phyloP scores from a whole-genome alignment of 805 yeast species.

The Candida michaelii region DNA sequence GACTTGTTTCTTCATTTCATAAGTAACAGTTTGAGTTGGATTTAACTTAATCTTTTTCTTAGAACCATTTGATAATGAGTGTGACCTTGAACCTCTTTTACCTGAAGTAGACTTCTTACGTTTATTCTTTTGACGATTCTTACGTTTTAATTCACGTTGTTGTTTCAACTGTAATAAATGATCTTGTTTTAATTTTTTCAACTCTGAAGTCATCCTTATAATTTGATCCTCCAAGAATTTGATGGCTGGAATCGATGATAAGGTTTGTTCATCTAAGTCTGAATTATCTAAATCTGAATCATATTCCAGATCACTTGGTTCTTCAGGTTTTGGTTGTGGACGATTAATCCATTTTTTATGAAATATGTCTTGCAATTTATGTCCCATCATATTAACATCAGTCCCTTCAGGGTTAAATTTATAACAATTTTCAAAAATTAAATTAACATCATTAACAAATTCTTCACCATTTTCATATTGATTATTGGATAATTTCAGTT shows the following conservation, averaged over 20 bases:
- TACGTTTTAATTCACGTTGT: constrained; percentile 55
- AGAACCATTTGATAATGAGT: constrained; percentile 19
- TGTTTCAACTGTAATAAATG: constrained; percentile 66
- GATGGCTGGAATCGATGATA: constrained; percentile 84
- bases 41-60: constrained; percentile 20
- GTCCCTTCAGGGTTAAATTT: constrained; percentile 95
- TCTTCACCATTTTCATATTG: constrained; percentile 87
- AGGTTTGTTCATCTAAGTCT: constrained; percentile 51
- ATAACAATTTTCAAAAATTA: constrained; percentile 87
- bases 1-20: constrained; percentile 94
- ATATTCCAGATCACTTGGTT: constrained; percentile 24
- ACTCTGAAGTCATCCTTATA: constrained; percentile 79
- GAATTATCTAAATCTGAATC: constrained; percentile 60
- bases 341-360: constrained; percentile 82
- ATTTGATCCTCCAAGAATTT: constrained; percentile 85
- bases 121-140: constrained; percentile 27
- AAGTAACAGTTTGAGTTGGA: constrained; percentile 57
- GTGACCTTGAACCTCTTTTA: constrained; percentile 7
- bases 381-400: constrained; percentile 95
- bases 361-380: constrained; percentile 80
- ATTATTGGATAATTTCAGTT: constrained; percentile 76
- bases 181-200: constrained; percentile 77
- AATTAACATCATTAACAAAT: constrained; percentile 77
- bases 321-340: constrained; percentile 62
- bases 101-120: constrained; percentile 12